A percentile compares a stretch with the other conserved stretches of the same genome.
Conservation (phyloP, 352 stramenopile genomes). For the Phytophthora hibernalis region DNA sequence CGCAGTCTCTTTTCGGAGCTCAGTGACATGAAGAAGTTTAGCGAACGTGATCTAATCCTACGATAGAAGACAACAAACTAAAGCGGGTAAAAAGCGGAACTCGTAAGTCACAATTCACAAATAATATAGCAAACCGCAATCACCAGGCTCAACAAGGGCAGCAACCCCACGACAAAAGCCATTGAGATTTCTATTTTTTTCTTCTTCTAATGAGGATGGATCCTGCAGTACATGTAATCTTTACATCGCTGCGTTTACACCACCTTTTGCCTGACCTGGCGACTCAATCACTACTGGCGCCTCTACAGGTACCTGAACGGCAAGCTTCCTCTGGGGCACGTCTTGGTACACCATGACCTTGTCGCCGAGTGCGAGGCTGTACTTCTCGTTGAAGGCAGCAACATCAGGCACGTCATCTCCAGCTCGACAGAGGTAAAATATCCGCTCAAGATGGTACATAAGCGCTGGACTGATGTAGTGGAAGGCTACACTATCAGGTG, state of each 20-base stretch:
- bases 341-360: constrained; percentile 55
- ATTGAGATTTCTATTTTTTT: too few relatives aligned
- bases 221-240: too few relatives aligned
- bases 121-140: constrained; percentile 18
- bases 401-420: constrained; percentile 54
- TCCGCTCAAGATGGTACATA: constrained; percentile 84
- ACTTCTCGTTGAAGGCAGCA: constrained; percentile 63
- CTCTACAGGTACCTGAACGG: constrained; percentile 1
- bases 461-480: constrained; percentile 76
- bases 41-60: constrained; percentile 12
- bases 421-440: constrained; percentile 73
- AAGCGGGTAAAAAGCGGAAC: constrained; percentile 9
- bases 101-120: constrained; percentile 2
- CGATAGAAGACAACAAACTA: constrained; percentile 26
- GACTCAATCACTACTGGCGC: not conserved
- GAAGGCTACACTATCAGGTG: constrained; percentile 76
- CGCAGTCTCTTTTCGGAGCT: constrained; percentile 56
- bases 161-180: too few relatives aligned
- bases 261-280: constrained; percentile 8
- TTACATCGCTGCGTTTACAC: constrained; percentile 8
- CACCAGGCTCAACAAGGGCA: too few relatives aligned
- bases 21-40: constrained; percentile 22
- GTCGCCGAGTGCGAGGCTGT: constrained; percentile 54
- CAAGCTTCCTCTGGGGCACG: constrained; percentile 30
- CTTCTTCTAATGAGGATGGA: not conserved